Evolutionary conservation across 2,329 filamentous ascomycete species (phyloP).

Genomic region (Fusarium zealandicum): DNA sequence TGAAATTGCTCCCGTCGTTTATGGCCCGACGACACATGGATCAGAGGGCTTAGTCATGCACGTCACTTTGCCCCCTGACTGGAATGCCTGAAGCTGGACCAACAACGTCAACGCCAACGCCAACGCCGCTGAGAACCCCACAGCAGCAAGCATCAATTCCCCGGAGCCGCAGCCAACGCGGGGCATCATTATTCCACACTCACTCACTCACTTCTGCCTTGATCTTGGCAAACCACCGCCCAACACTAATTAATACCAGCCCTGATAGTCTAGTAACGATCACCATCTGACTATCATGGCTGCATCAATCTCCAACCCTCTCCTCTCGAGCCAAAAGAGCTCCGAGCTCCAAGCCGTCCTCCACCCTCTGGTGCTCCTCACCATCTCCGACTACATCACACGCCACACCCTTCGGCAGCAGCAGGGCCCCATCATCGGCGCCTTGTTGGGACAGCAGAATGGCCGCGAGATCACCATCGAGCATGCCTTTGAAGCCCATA

Average conservation of each 20-base stretch:
- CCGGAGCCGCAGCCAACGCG: conserved; percentile 21
- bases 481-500: conserved; percentile 86
- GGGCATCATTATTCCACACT: conserved; percentile 26
- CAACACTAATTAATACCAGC: too few relatives aligned
- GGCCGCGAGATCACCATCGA: conserved; percentile 91
- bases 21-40: not conserved
- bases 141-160: conserved; percentile 6
- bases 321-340: conserved; percentile 71
- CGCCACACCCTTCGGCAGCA: conserved; percentile 83
- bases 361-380: conserved; percentile 93
- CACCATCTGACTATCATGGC: conserved; percentile 53
- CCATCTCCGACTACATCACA: conserved; percentile 95
- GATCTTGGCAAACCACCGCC: too few relatives aligned
- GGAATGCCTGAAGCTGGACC: conserved; percentile 8
- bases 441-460: conserved; percentile 89
- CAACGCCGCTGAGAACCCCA: conserved; percentile 8
- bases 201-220: conserved; percentile 2
- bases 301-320: conserved; percentile 56
- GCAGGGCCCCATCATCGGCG: conserved; percentile 80
- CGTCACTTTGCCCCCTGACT: not conserved
- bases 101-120: not conserved
- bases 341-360: conserved; percentile 82
- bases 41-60: conserved; percentile 7
- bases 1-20: not conserved
- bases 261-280: too few relatives aligned